These are phyloP conservation scores for Auricularia heimuer DNA, from an alignment of 768 basidiomycete species.

Conservation along the genomic window DNA sequence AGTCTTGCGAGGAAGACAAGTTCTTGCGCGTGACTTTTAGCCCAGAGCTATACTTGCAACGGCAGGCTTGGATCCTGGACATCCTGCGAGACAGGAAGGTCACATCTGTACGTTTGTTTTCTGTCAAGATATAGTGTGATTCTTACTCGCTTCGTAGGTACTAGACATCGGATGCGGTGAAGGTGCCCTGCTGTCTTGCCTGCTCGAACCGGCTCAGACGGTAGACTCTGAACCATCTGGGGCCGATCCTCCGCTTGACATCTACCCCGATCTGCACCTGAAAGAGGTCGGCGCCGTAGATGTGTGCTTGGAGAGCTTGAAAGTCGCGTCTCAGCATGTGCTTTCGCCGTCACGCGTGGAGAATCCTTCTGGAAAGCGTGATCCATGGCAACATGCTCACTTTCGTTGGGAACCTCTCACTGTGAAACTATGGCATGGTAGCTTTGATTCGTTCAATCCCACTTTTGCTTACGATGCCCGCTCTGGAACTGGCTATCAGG, in stretches of 20 bases:
- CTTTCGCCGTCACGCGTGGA: slow-evolving; percentile 1
- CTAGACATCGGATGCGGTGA: slow-evolving; percentile 82
- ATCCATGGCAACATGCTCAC: slow-evolving; percentile 5
- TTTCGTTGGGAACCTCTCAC: slow-evolving; percentile 60
- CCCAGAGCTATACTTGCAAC: slow-evolving; percentile 57
- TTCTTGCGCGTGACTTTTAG: slow-evolving; percentile 48
- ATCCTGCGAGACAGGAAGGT: slow-evolving; percentile 47
- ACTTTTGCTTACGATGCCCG: slow-evolving; percentile 37
- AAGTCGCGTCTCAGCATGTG: slow-evolving; percentile 35
- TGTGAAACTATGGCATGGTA: slow-evolving; percentile 66
- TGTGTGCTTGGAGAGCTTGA: slow-evolving; percentile 43
- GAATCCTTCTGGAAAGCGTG: slow-evolving; percentile 12
- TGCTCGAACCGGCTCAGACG: slow-evolving; percentile 71
- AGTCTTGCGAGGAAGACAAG: background rate
- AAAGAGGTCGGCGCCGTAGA: slow-evolving; percentile 60
- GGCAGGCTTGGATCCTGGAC: slow-evolving; percentile 63
- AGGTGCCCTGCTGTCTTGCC: slow-evolving; percentile 57
- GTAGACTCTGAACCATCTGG: slow-evolving; percentile 20
- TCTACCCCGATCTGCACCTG: slow-evolving; percentile 49
- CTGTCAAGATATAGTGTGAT: background rate
- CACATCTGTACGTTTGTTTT: slow-evolving; percentile 32
- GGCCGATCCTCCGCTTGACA: slow-evolving; percentile 21
- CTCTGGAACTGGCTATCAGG: slow-evolving; percentile 31
- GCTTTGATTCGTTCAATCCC: slow-evolving; percentile 56
- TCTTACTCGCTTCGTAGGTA: slow-evolving; percentile 34